Evolutionary conservation across 179 eudicot genomes (phyloP), one percentile per base, ranked within the genome.

Genomic region (Heliamphora pulchella): DNA sequence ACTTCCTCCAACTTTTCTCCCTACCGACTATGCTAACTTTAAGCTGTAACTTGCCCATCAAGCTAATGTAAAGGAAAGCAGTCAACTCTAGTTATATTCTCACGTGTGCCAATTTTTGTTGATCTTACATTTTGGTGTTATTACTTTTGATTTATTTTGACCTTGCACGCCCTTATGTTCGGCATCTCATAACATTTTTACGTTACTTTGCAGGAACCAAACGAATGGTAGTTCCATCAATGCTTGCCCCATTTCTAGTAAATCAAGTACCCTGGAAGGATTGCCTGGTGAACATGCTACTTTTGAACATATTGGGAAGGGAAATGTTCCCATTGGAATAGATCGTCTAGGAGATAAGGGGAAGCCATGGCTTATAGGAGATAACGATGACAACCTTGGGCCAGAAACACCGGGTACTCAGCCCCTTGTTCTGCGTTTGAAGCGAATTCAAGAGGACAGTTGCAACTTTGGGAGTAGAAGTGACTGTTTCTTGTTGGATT

Each of bases 341-440:
- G 70, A 79, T 61, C n/a, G 74, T 74, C 78, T 69, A 59, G 80
- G 80, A 84, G 63, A 78, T 75, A 83, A 75, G 62, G 80, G 18
- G 8, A 78, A 70, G 51, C 83, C 82, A 46, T 77, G 81, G 70
- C 65, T 75, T 80, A 76, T 78, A 43, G 83, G 82, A 80, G 66
- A 73, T 74, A 88, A 88, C 14, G 89, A 87, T 62, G 84, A 84
- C 80, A 82, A 81, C 81, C 78, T 75, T 53, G 87, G 88, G 82
- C 94, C 97, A 77, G 97, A 94, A 75, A 90, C 95, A 80, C 91
- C 93, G 15, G 89, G 89, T 20, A 82, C 80, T 85, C 89, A 86
- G 68, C 95, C 97, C 20, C 86, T 92, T 78, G 91, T 92, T 81
- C 95, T 97, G 54, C 90, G 97, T 39, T 77, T 90, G 74, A 96